Conservation (phyloP, 106 monocot species). For the Allium cepa region DNA sequence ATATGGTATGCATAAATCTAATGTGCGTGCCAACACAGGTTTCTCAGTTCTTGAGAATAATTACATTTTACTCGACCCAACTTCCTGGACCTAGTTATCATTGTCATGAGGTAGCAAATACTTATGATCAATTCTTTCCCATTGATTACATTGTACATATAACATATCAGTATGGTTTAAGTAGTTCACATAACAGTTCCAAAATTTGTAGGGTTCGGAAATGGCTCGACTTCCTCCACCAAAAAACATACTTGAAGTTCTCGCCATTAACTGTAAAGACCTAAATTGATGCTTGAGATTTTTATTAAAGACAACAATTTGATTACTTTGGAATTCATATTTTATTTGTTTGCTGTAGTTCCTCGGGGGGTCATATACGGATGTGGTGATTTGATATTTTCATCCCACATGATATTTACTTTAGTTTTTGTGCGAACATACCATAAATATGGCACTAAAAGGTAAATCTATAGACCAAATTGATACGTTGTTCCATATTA, state of each 20-base stretch:
- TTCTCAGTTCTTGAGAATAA: constrained; percentile 63
- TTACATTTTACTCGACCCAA: constrained; percentile 95
- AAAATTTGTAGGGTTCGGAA: constrained; percentile 48
- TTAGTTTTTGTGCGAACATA: constrained; percentile 85
- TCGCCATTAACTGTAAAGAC: constrained; percentile 71
- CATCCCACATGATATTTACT: constrained; percentile 96
- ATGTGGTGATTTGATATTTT: constrained; percentile 96
- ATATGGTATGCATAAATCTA: neutral
- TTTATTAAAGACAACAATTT: neutral
- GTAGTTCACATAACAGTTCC: too few relatives aligned
- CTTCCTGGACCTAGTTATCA: constrained; percentile 99
- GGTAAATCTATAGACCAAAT: constrained; percentile 21
- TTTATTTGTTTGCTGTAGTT: constrained; percentile 38
- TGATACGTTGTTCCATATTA: too few relatives aligned
- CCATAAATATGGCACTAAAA: constrained; percentile 74
- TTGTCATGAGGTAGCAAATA: constrained; percentile 71
- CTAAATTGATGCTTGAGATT: neutral
- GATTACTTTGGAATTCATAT: neutral
- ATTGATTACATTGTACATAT: neutral
- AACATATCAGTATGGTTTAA: constrained; percentile 1
- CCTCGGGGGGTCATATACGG: constrained; percentile 73
- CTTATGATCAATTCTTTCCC: neutral
- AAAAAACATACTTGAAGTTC: constrained; percentile 58
- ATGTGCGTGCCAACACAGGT: constrained; percentile 28
- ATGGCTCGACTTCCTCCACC: constrained; percentile 73